Evolutionary conservation across 345 rosid genomes (phyloP).

Genomic region (Pseudoturritis turrita): DNA sequence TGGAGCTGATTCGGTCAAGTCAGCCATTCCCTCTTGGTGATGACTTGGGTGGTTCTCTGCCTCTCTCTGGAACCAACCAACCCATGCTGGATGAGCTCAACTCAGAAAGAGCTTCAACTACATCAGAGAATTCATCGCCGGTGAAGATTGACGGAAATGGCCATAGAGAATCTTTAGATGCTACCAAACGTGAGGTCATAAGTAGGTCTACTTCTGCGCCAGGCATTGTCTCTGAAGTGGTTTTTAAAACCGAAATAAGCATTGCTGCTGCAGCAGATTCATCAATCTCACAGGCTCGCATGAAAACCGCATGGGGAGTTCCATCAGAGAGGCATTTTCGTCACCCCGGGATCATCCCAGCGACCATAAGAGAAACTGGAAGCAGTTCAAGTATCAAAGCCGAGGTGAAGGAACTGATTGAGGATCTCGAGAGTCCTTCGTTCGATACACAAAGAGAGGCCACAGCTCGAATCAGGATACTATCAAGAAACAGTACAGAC

Average conservation of each 20-base stretch:
- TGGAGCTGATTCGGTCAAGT: conserved; percentile 43
- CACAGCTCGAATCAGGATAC: conserved; percentile 52
- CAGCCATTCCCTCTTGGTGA: conserved; percentile 51
- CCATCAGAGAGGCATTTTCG: conserved; percentile 53
- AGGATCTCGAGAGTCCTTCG: conserved; percentile 55
- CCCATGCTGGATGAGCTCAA: conserved; percentile 19
- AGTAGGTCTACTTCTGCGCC: conserved; percentile 66
- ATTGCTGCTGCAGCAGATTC: background rate
- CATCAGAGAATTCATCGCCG: conserved; percentile 13
- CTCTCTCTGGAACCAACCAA: background rate
- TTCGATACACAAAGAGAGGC: conserved; percentile 62
- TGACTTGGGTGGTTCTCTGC: conserved; percentile 39
- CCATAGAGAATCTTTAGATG: conserved; percentile 36
- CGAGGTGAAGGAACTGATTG: conserved; percentile 60
- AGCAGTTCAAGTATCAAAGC: conserved; percentile 71
- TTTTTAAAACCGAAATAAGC: conserved; percentile 39
- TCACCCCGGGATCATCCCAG: conserved; percentile 66
- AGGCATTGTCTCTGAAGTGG: conserved; percentile 38
- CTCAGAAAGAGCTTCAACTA: conserved; percentile 19
- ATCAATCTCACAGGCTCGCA: background rate
- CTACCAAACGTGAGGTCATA: conserved; percentile 34
- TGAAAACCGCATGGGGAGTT: conserved; percentile 39
- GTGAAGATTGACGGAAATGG: background rate
- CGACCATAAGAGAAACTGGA: conserved; percentile 56
- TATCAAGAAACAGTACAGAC: conserved; percentile 76